Evolutionary conservation across 371 early-diverging fungal genomes (phyloP), one percentile per base, ranked within the genome.

Genomic region (Funneliformis caledonium): DNA sequence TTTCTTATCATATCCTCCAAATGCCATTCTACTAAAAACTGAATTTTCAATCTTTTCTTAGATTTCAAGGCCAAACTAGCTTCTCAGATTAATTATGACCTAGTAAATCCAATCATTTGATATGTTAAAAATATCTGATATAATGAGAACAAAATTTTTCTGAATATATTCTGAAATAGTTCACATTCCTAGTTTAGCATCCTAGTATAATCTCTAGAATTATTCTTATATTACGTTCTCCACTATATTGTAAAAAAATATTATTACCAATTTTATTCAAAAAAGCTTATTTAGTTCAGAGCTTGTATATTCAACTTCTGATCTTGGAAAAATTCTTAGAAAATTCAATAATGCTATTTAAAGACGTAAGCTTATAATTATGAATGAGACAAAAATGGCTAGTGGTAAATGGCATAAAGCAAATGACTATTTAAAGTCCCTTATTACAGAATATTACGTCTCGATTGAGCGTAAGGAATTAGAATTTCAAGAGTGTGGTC

Each of bases 41-140:
- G 48, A 76, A 22, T 76, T 76, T 76, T 76, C 43, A 76, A 76
- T 61, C 76, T 76, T 62, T 76, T 76, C 47, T 42, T 76, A 61
- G 76, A 47, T 61, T 76, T 76, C 16, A 45, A n/a, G 26, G 64
- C 76, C 22, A 42, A 76, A n/a, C 64, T 26, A 43, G 76, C 76
- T 37, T 2, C 16, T 7, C 43, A 48, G 43, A 76, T 76, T 76
- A 76, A 76, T 43, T 43, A 62, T 16, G 62, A 60, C 16, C 42
- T 76, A 60, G 42, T 76, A 1, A n/a, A 76, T 43, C 72, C 72
- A 26, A 72, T 72, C 43, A 72, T 50, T 43, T 72, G 72, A 47
- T n/a, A 72, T 45, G 43, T 72, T 6, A 43, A 72, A 48, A 72
- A 72, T 72, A 50, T 72, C 37, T 72, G 72, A 47, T 72, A n/a